phyloP scores from a whole-genome alignment of 768 basidiomycete species.

The Chalciporus sphaerocephalus region DNA sequence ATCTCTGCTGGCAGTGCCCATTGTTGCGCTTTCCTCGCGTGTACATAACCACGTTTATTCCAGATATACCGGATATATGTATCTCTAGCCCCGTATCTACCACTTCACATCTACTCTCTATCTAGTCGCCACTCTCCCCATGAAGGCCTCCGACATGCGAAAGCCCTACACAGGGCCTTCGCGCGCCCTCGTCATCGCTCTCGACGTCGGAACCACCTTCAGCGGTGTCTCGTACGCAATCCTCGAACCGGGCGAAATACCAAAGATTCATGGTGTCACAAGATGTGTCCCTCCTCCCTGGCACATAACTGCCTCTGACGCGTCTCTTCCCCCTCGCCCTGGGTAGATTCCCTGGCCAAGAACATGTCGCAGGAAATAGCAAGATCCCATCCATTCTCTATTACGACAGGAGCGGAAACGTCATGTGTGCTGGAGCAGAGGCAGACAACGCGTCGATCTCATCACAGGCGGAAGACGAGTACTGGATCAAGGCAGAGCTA shows the following conservation, averaged over 20 bases:
- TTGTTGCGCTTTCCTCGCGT: conserved; percentile 4
- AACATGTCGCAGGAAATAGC: conserved; percentile 80
- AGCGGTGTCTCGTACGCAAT: conserved; percentile 82
- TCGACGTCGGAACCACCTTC: conserved; percentile 82
- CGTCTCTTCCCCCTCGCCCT: conserved; percentile 13
- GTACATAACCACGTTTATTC: conserved; percentile 5
- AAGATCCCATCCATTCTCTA: conserved; percentile 79
- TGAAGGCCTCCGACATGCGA: conserved; percentile 56
- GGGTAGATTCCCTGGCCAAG: conserved; percentile 74
- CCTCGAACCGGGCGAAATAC: conserved; percentile 75
- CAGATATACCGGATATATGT: conserved; percentile 13
- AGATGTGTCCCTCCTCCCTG: conserved; percentile 41
- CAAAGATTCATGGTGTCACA: conserved; percentile 78
- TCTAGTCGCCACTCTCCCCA: conserved; percentile 32
- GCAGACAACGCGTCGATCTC: conserved; percentile 56
- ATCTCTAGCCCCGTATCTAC: neutral
- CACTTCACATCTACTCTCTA: conserved; percentile 1
- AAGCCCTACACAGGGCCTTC: conserved; percentile 66
- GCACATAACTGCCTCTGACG: neutral
- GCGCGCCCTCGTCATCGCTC: conserved; percentile 69
- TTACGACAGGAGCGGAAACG: conserved; percentile 60
- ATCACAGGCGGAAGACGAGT: conserved; percentile 71
- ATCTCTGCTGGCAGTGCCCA: no score
- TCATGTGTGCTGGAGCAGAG: conserved; percentile 75
- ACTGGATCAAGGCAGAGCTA: conserved; percentile 71